A percentile compares a stretch with the other conserved stretches of the same genome.
Conservation (phyloP, 2,329 filamentous ascomycete species). For the Metarhizium guizhouense region DNA sequence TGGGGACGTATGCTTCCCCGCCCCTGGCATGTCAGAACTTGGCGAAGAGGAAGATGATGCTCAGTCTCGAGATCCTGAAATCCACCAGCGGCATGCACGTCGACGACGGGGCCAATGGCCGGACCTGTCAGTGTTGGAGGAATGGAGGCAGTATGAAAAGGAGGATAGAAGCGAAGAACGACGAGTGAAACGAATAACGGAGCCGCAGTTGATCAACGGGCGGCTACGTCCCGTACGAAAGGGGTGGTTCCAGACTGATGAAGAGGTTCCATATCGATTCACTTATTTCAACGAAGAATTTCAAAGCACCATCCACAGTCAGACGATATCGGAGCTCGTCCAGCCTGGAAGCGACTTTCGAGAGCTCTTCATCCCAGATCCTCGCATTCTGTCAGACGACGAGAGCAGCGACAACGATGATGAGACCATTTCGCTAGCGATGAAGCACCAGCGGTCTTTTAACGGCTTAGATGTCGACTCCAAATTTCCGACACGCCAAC, state of each 20-base stretch:
- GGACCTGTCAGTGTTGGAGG: slow-evolving; percentile 72
- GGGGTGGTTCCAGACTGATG: slow-evolving; percentile 78
- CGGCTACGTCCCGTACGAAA: slow-evolving; percentile 71
- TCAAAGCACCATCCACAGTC: slow-evolving; percentile 89
- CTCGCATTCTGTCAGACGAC: slow-evolving; percentile 63
- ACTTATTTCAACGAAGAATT: slow-evolving; percentile 99
- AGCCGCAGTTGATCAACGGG: slow-evolving; percentile 87
- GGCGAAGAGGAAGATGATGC: slow-evolving; percentile 61
- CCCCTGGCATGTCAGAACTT: slow-evolving; percentile 62
- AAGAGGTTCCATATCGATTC: slow-evolving; percentile 87
- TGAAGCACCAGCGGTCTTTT: slow-evolving; percentile 15
- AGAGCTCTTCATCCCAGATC: slow-evolving; percentile 87
- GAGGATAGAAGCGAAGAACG: slow-evolving; percentile 71
- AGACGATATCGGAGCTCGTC: slow-evolving; percentile 86
- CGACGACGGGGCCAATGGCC: slow-evolving; percentile 73
- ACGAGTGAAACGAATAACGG: slow-evolving; percentile 83
- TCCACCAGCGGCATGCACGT: slow-evolving; percentile 29
- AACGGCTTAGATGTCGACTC: slow-evolving; percentile 28
- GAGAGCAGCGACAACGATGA: slow-evolving; percentile 54
- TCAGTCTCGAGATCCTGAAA: slow-evolving; percentile 33
- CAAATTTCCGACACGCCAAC: slow-evolving; percentile 35
- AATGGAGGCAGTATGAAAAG: slow-evolving; percentile 87
- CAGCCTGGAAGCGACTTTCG: slow-evolving; percentile 77
- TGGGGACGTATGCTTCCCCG: slow-evolving; percentile 89
- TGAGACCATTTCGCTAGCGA: slow-evolving; percentile 17